Evolutionary conservation across 1,284 basidiomycete species (phyloP), one percentile per base, ranked within the genome.

Genomic region (Boletus mariae): DNA sequence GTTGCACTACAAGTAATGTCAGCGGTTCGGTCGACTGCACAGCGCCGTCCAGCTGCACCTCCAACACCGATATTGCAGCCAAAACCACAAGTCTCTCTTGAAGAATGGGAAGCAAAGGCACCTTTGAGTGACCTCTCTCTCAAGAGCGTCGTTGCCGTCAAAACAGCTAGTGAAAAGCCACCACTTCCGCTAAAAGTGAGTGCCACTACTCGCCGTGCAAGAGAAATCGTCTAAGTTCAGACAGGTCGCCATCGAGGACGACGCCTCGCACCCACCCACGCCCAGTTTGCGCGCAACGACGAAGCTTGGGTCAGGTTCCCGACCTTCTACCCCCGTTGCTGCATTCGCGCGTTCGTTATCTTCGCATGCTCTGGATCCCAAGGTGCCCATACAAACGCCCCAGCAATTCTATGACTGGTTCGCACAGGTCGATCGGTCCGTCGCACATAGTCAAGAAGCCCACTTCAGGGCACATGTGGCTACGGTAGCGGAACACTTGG

Each of bases 331-430:
- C 13, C 74, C 73, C 56, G 60, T 54, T 48, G 53, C 47, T 45
- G 53, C 56, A 13, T 53, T 26, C 49, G 47, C 57, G 48, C 73
- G 70, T 48, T 62, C 66, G 13, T 64, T 68, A 37, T 71, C 64
- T n/a, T 64, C 71, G 28, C 79, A 84, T 66, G 72, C 79, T 0
- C 73, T 90, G 17, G 83, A 85, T 60, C 85, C 87, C 6, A 80
- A 78, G 53, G 78, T 83, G 26, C 85, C 90, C 5, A 84, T 98
- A 43, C 80, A 86, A 57, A 94, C 92, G 0, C 86, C 92, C 0
- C 92, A 97, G 63, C 91, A 95, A 61, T 96, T 97, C 71, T 92
- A 94, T 65, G 94, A 97, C 72, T 96, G 93, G 87, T 94, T 94
- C 68, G 80, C 90, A 0, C 77, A 88, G 38, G 84, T 97, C 47